Percentiles rank a stretch among this genome's conserved stretches.
These are phyloP conservation scores for Zalerion maritima DNA, from an alignment of 495 filamentous ascomycete species.

Conservation along the genomic window DNA sequence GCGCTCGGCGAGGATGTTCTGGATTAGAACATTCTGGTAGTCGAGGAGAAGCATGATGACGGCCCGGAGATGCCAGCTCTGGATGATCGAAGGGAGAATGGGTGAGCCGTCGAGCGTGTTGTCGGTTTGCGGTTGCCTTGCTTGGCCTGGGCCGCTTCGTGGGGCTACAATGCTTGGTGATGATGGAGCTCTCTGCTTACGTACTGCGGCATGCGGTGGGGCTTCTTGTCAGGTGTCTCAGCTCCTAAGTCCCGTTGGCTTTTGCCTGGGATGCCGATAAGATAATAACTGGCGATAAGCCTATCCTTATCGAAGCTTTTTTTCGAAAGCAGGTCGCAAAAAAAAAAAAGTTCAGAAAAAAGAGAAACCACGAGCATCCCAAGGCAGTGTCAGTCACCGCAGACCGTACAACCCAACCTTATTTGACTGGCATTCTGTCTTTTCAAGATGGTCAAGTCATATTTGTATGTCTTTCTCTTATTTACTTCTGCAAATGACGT, in stretches of 20 bases:
- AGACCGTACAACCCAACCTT: not conserved
- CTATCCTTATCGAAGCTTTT: constrained; percentile 5
- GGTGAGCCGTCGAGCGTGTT: constrained; percentile 1
- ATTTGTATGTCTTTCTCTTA: constrained; percentile 46
- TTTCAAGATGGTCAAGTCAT: constrained; percentile 82
- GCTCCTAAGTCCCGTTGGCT: not conserved
- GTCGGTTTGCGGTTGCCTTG: constrained; percentile 1
- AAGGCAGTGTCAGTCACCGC: not conserved
- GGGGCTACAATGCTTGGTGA: constrained; percentile 7
- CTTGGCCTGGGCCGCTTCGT: too few relatives aligned
- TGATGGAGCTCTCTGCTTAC: constrained; percentile 2
- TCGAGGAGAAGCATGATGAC: constrained; percentile 85
- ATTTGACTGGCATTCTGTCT: constrained; percentile 7
- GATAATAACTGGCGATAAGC: constrained; percentile 5
- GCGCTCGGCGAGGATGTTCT: constrained; percentile 86
- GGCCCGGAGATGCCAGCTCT: constrained; percentile 8
- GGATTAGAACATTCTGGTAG: constrained; percentile 96
- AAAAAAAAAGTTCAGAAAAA: constrained; percentile 9
- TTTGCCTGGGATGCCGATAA: too few relatives aligned
- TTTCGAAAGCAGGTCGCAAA: constrained; percentile 10
- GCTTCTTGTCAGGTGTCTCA: not conserved
- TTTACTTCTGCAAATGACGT: not conserved
- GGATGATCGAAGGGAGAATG: constrained; percentile 7
- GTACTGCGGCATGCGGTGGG: not conserved
- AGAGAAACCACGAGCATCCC: not conserved